These are phyloP conservation scores for Botrytis fragariae DNA, from an alignment of 2,329 filamentous ascomycete species.

Conservation along the genomic window DNA sequence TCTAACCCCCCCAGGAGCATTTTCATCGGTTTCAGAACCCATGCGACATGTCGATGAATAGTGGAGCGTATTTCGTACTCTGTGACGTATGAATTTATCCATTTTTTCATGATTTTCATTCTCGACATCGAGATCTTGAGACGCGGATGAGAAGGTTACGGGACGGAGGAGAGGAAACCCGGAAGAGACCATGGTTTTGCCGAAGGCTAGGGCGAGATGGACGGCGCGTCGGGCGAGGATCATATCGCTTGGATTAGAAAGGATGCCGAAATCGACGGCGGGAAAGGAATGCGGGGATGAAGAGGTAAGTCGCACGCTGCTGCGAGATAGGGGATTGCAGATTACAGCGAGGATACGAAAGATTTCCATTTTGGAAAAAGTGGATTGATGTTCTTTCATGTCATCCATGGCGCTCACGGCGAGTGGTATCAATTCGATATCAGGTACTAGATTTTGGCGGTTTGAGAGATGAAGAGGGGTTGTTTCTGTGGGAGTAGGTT, in stretches of 20 bases:
- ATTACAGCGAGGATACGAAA: conserved; percentile 18
- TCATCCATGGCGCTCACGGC: conserved; percentile 17
- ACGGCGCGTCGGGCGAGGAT: conserved; percentile 14
- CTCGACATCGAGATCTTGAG: not conserved
- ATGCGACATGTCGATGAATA: conserved; percentile 4
- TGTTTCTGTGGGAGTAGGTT: not conserved
- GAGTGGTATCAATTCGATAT: conserved; percentile 20
- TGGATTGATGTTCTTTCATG: conserved; percentile 7
- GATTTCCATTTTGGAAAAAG: conserved; percentile 14
- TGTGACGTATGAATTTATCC: not conserved
- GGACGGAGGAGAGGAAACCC: not conserved
- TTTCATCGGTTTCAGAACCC: not conserved
- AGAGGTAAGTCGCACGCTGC: conserved; percentile 18
- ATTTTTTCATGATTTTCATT: not conserved
- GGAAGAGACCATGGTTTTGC: conserved; percentile 16
- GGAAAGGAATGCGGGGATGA: conserved; percentile 13
- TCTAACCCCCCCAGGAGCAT: conserved; percentile 32
- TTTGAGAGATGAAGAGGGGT: not conserved
- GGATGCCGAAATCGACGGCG: conserved; percentile 20
- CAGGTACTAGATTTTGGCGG: not conserved
- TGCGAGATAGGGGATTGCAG: conserved; percentile 11
- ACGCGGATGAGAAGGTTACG: not conserved
- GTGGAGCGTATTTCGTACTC: not conserved
- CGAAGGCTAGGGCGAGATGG: conserved; percentile 13
- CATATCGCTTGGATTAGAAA: conserved; percentile 18